Percentiles rank a stretch among this genome's conserved stretches.
Evolutionary conservation across 768 basidiomycete species (phyloP).

Genomic region (Gymnopilus junonius): DNA sequence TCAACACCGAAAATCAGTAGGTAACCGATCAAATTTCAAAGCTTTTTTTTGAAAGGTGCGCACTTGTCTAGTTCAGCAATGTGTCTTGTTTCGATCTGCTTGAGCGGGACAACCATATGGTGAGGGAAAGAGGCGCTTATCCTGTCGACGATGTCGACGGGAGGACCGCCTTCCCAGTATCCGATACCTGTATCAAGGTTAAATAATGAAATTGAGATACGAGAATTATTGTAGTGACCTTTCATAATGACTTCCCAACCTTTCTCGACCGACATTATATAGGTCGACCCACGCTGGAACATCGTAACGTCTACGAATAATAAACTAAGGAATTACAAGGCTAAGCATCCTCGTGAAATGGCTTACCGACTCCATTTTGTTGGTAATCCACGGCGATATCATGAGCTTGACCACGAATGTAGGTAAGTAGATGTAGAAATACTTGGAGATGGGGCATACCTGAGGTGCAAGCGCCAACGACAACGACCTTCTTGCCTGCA

Average conservation of each 20-base stretch:
- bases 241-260: constrained; percentile 35
- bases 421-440: background rate
- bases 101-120: constrained; percentile 23
- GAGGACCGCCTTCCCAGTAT: constrained; percentile 54
- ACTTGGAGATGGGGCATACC: constrained; percentile 29
- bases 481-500: constrained; percentile 64
- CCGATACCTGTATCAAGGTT: constrained; percentile 18
- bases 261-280: constrained; percentile 51
- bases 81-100: constrained; percentile 19
- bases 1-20: background rate
- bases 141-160: constrained; percentile 54
- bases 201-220: background rate
- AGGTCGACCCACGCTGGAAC: constrained; percentile 44
- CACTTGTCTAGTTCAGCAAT: constrained; percentile 43
- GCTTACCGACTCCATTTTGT: constrained; percentile 36
- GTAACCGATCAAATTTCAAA: too few relatives aligned
- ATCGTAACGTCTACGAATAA: constrained; percentile 19
- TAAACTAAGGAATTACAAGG: background rate
- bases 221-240: constrained; percentile 12
- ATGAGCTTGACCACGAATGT: constrained; percentile 32
- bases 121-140: constrained; percentile 53
- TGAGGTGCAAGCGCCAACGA: constrained; percentile 73
- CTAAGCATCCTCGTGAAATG: background rate
- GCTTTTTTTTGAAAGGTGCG: background rate
- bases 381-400: constrained; percentile 44